Evolutionary conservation across 2,329 filamentous ascomycete species (phyloP), one percentile per base, ranked within the genome.

Genomic region (Neodidymelliopsis sp.): DNA sequence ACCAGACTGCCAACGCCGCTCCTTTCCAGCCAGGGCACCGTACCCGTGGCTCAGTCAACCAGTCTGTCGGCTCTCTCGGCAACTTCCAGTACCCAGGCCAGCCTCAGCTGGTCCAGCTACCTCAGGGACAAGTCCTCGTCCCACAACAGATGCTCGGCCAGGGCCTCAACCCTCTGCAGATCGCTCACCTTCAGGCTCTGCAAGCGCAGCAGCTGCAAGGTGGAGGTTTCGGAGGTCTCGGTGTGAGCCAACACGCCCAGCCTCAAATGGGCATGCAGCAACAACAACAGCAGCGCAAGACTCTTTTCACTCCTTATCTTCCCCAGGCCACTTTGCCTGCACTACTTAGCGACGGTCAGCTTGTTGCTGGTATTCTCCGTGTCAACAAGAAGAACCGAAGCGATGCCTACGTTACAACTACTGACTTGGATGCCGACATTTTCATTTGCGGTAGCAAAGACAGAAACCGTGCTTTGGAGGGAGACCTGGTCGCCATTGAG

Each of bases 311-410:
- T 63, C 94, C 94, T 56, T 99, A 99, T 68, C 84, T 99, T 39
- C 93, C 94, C 12, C 94, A 99, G 73, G 93, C 93, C 6, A 95
- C 89, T 49, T 81, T 99, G 15, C 94, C 94, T 49, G 93, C 92
- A 39, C 83, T 99, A 28, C 84, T 97, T 49, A 87, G 85, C 53
- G 91, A 97, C 67, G 94, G 94, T 13, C 91, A 96, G 74, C 87
- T 99, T 49, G 94, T 99, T 44, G 93, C 93, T 54, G 94, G 94
- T 78, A 91, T 97, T 62, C 87, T 99, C 41, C 90, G 94, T 53
- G 94, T 99, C 59, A 99, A 99, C 84, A 99, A 97, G 81, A 99
- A 99, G 82, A 99, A 99, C 77, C 88, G 94, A 57, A 97, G 93
- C 65, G 94, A 99, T 75, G 94, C 94, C 20, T 99, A 99, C 67